These are phyloP conservation scores for Vitis riparia DNA, from an alignment of 164 flowering plant genomes.

Conservation along the genomic window DNA sequence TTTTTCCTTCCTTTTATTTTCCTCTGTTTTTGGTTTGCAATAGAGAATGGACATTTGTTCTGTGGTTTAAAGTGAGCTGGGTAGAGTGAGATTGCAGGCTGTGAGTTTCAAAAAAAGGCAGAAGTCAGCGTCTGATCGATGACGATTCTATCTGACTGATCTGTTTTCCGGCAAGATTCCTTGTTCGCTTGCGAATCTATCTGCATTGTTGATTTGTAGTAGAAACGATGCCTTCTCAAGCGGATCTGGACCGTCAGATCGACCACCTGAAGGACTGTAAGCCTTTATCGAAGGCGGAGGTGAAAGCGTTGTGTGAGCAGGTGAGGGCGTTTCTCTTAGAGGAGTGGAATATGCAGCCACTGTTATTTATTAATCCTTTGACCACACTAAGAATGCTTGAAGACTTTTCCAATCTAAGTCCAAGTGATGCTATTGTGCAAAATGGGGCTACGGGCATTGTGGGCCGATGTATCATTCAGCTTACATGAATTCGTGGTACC, in stretches of 20 bases:
- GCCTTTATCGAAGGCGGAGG: conserved; percentile 36
- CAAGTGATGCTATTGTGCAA: conserved; percentile 94
- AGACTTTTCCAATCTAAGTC: conserved; percentile 64
- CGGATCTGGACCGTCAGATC: conserved; percentile 49
- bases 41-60: no score
- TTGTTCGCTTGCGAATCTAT: background rate
- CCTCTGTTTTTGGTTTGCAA: no score
- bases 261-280: conserved; percentile 47
- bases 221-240: conserved; percentile 39
- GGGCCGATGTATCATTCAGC: conserved; percentile 93
- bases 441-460: conserved; percentile 99
- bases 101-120: no score
- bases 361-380: conserved; percentile 84
- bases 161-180: background rate
- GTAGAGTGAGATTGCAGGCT: no score
- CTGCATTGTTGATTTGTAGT: no score
- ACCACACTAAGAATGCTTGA: conserved; percentile 88
- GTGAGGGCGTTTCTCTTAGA: conserved; percentile 42
- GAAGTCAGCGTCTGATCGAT: background rate
- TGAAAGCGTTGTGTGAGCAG: conserved; percentile 40
- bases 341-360: conserved; percentile 59
- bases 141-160: background rate
- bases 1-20: no score
- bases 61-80: no score
- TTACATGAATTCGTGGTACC: conserved; percentile 72